Conservation (phyloP, 1,284 basidiomycete species). For the Coniferiporia weirii region DNA sequence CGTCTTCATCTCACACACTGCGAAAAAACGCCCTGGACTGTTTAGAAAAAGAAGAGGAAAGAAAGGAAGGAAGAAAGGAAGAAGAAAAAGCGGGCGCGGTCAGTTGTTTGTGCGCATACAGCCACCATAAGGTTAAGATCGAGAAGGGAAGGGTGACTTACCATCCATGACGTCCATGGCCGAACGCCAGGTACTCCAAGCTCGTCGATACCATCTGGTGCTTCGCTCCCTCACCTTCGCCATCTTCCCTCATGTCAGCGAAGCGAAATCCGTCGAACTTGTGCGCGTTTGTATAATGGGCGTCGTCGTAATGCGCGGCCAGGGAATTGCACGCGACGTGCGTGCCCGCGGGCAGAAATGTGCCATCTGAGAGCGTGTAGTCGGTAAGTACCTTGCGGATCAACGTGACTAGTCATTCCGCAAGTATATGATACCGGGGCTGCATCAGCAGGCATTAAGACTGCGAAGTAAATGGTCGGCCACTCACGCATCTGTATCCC, state of each 20-base stretch:
- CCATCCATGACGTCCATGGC: slow-evolving; percentile 28
- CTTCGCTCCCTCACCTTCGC: slow-evolving; percentile 12
- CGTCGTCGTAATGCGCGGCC: slow-evolving; percentile 26
- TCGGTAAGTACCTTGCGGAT: slow-evolving; percentile 31
- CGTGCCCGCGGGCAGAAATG: slow-evolving; percentile 33
- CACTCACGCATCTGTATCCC: slow-evolving; percentile 25
- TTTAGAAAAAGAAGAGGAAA: no score
- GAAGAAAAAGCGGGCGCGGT: neutral
- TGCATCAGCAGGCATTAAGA: neutral
- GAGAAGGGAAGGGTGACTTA: slow-evolving; percentile 13
- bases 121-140: neutral
- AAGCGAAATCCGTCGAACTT: slow-evolving; percentile 33
- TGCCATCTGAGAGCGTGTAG: slow-evolving; percentile 38
- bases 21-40: slow-evolving; percentile 44
- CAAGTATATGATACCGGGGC: neutral
- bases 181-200: slow-evolving; percentile 27
- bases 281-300: slow-evolving; percentile 24
- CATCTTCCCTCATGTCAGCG: slow-evolving; percentile 8
- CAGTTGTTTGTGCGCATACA: neutral
- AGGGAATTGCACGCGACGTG: slow-evolving; percentile 25
- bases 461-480: neutral
- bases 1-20: slow-evolving; percentile 39
- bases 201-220: slow-evolving; percentile 25
- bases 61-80: no score
- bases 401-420: slow-evolving; percentile 26